phyloP scores from a whole-genome alignment of 2,329 filamentous ascomycete species.

The Zasmidium cellare region DNA sequence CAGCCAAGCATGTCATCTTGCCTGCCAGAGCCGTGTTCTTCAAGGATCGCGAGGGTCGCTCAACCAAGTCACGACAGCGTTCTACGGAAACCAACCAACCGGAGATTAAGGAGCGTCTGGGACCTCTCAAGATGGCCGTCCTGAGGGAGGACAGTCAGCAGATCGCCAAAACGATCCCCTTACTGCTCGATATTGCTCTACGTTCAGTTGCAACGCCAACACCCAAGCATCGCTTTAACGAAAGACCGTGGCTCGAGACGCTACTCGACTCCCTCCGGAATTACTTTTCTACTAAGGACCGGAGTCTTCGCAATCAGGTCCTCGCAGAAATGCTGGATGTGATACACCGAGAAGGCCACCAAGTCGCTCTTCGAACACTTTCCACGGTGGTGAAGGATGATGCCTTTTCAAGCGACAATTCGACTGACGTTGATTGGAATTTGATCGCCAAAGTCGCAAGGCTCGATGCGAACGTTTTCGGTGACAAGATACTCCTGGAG shows the following conservation, averaged over 20 bases:
- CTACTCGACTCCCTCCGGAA: slow-evolving; percentile 40
- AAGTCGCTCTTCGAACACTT: slow-evolving; percentile 21
- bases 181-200: slow-evolving; percentile 43
- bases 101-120: slow-evolving; percentile 10
- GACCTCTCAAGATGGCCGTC: slow-evolving; percentile 6
- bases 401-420: slow-evolving; percentile 2
- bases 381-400: slow-evolving; percentile 15
- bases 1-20: slow-evolving; percentile 45
- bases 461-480: slow-evolving; percentile 49
- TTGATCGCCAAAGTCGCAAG: slow-evolving; percentile 46
- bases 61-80: background rate
- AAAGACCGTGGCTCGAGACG: slow-evolving; percentile 47
- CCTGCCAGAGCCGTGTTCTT: slow-evolving; percentile 42
- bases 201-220: slow-evolving; percentile 42
- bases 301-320: slow-evolving; percentile 24
- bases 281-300: slow-evolving; percentile 26
- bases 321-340: slow-evolving; percentile 27
- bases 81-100: background rate
- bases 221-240: slow-evolving; percentile 40
- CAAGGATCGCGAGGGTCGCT: slow-evolving; percentile 12
- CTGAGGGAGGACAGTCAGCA: background rate
- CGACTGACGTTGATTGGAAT: slow-evolving; percentile 37
- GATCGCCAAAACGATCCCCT: slow-evolving; percentile 15
- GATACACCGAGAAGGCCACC: slow-evolving; percentile 14
- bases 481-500: slow-evolving; percentile 24